These are phyloP conservation scores for Thoreauomyces humboldtii DNA, from an alignment of 192 early-diverging fungal species.

Conservation along the genomic window DNA sequence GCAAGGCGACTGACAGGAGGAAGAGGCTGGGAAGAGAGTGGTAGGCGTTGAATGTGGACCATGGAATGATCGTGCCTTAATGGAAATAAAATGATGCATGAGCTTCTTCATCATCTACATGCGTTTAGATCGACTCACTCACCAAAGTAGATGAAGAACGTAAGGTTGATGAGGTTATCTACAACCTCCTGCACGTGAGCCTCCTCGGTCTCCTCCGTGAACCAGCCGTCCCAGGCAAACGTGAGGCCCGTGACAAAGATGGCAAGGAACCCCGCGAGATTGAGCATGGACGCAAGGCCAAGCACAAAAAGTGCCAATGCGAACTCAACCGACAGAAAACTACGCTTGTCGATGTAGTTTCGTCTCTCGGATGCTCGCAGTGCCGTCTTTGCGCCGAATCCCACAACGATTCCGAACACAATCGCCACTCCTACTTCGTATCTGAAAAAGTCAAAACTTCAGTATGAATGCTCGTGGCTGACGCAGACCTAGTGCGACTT, in stretches of 20 bases:
- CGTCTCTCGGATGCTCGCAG: constrained; percentile 65
- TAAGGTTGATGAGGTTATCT: constrained; percentile 80
- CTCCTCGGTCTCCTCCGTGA: constrained; percentile 74
- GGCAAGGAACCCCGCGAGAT: constrained; percentile 67
- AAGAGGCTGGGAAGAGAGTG: constrained; percentile 36
- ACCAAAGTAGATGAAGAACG: constrained; percentile 75
- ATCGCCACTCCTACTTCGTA: constrained; percentile 76
- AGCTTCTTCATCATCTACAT: too few species aligned
- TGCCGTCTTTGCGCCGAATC: constrained; percentile 62
- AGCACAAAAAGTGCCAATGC: constrained; percentile 53
- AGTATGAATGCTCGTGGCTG: background rate
- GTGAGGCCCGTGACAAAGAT: constrained; percentile 73
- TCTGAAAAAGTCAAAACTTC: constrained; percentile 32
- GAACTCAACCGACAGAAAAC: constrained; percentile 77
- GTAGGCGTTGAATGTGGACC: background rate
- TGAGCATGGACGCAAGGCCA: constrained; percentile 15
- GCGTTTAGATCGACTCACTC: too few species aligned
- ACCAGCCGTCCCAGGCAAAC: constrained; percentile 86
- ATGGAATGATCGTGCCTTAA: constrained; percentile 23
- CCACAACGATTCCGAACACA: constrained; percentile 70
- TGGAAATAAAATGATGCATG: too few species aligned
- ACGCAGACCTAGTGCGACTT: background rate
- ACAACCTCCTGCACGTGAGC: constrained; percentile 88
- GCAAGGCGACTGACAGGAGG: constrained; percentile 57
- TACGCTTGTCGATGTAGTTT: constrained; percentile 85